These are phyloP conservation scores for Polygonum maritimum DNA, from an alignment of 148 eudicot genomes.

Conservation along the genomic window DNA sequence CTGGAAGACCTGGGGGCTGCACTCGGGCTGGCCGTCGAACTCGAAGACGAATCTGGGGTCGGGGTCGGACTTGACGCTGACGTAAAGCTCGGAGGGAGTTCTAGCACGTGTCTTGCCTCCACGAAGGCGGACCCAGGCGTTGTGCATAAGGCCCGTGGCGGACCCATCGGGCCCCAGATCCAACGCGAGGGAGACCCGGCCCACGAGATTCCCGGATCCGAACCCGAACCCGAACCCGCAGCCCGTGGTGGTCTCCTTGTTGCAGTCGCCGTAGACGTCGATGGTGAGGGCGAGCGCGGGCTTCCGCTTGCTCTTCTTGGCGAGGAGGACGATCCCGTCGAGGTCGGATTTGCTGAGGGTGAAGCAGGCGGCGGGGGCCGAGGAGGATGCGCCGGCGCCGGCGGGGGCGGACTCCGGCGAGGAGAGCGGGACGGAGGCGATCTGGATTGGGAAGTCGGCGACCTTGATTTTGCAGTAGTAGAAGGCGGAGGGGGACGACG, in stretches of 20 bases:
- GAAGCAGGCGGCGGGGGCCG: constrained; percentile 42
- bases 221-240: constrained; percentile 24
- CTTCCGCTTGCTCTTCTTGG: constrained; percentile 6
- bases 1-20: constrained; percentile 92
- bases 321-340: constrained; percentile 21
- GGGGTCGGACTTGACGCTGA: constrained; percentile 59
- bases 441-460: constrained; percentile 33
- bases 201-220: constrained; percentile 39
- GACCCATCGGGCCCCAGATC: constrained; percentile 33
- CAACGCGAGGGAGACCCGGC: constrained; percentile 39
- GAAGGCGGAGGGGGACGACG: constrained; percentile 8
- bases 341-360: constrained; percentile 43
- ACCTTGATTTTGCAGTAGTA: constrained; percentile 50
- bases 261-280: constrained; percentile 20
- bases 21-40: constrained; percentile 86
- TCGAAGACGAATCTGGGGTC: constrained; percentile 87
- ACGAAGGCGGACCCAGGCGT: constrained; percentile 70
- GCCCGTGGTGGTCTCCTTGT: neutral
- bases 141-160: constrained; percentile 33
- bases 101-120: neutral
- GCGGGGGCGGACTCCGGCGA: constrained; percentile 15
- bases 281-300: constrained; percentile 24
- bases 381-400: constrained; percentile 14
- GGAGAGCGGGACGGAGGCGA: constrained; percentile 23
- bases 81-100: constrained; percentile 25